Percentiles rank a stretch among this genome's conserved stretches.
Evolutionary conservation across 164 flowering plant species (phyloP).

Genomic region (Vitis vinifera): ASM3070453v1 NC_081823.1:7494501-7495000

Average conservation of each 20-base stretch:
- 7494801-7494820: constrained; percentile 50
- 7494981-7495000: not conserved
- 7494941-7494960: not conserved
- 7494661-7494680: no score
- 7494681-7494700: no score
- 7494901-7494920: constrained; percentile 57
- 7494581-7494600: no score
- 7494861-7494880: constrained; percentile 77
- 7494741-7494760: not conserved
- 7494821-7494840: constrained; percentile 56
- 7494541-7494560: no score
- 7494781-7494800: not conserved
- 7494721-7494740: no score
- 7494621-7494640: not conserved
- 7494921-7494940: not conserved
- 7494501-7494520: no score
- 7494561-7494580: no score
- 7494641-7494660: not conserved
- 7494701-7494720: no score
- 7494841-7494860: constrained; percentile 81
- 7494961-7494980: not conserved
- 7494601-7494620: no score
- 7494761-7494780: not conserved
- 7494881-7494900: constrained; percentile 69
- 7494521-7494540: no score